These are phyloP conservation scores for Jamesozyma gamospora DNA, from an alignment of 805 yeast genomes.

Conservation along the genomic window DNA sequence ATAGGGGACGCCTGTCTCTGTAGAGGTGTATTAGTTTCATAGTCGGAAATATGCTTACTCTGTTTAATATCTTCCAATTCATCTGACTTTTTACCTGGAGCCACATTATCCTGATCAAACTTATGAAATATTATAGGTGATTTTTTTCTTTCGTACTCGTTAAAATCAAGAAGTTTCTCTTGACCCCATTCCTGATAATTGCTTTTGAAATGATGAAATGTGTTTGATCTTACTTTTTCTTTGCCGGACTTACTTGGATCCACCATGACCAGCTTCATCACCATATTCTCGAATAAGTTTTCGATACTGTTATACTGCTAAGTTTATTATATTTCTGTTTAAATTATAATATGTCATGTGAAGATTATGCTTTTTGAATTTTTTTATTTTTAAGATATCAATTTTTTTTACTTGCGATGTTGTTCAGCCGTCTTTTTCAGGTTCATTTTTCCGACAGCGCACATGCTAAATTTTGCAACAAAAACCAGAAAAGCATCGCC, in stretches of 20 bases:
- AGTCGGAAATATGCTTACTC: neutral
- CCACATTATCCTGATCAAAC: neutral
- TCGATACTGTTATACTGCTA: no score
- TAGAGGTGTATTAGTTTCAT: neutral
- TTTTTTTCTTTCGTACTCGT: neutral
- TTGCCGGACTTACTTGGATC: slow-evolving; percentile 8
- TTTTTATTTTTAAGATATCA: no score
- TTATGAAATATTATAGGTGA: slow-evolving; percentile 4
- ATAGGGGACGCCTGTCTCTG: neutral
- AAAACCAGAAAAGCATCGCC: no score
- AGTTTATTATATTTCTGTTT: no score
- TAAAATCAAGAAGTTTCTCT: neutral
- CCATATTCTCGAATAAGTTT: neutral
- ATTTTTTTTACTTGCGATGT: no score
- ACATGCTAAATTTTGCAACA: no score
- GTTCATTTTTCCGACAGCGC: no score
- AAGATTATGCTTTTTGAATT: no score
- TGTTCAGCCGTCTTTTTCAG: no score
- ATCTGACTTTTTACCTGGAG: neutral
- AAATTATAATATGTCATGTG: no score
- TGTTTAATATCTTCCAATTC: neutral
- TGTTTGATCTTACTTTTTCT: slow-evolving; percentile 7
- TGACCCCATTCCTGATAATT: neutral
- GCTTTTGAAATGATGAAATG: slow-evolving; percentile 7
- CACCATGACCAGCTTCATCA: slow-evolving; percentile 11